These are phyloP conservation scores for Ramalina intermedia DNA, from an alignment of 495 filamentous ascomycete species.

Conservation along the genomic window DNA sequence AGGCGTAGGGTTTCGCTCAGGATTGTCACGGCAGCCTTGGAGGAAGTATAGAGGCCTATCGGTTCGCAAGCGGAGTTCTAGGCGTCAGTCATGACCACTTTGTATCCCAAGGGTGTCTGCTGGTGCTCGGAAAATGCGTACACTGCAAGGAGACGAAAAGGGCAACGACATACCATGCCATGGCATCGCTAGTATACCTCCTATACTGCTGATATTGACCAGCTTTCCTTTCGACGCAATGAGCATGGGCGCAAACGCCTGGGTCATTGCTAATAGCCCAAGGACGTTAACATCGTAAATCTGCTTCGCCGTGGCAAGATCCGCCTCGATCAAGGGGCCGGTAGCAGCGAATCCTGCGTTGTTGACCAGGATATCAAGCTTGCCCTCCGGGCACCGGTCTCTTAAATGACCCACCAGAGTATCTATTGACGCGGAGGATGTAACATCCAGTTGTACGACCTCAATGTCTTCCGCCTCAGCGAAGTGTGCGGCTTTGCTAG, in stretches of 20 bases:
- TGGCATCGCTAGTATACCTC: conserved; percentile 16
- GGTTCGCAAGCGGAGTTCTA: too few relatives aligned
- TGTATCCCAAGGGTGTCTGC: too few relatives aligned
- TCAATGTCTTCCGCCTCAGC: conserved; percentile 14
- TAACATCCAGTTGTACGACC: conserved; percentile 24
- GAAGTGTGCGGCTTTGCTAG: conserved; percentile 23
- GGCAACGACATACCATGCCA: conserved; percentile 15
- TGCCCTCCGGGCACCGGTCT: conserved; percentile 8
- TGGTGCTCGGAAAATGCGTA: too few relatives aligned
- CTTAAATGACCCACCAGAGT: conserved; percentile 4
- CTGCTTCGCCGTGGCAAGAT: conserved; percentile 21
- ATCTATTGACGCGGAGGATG: conserved; percentile 19
- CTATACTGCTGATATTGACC: conserved; percentile 19
- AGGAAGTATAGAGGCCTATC: conserved; percentile 22
- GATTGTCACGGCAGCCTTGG: conserved; percentile 21
- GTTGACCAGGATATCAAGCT: conserved; percentile 29
- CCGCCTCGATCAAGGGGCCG: conserved; percentile 23
- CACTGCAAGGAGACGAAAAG: background rate
- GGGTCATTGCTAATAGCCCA: conserved; percentile 21
- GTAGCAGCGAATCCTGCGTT: conserved; percentile 24
- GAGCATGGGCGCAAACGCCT: conserved; percentile 30
- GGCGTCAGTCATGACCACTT: too few relatives aligned
- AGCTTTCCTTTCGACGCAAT: conserved; percentile 22
- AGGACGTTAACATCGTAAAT: conserved; percentile 34
- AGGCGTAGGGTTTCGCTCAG: conserved; percentile 25